Evolutionary conservation across 768 basidiomycete species (phyloP).

Genomic region (Panaeolus cyanescens): DNA sequence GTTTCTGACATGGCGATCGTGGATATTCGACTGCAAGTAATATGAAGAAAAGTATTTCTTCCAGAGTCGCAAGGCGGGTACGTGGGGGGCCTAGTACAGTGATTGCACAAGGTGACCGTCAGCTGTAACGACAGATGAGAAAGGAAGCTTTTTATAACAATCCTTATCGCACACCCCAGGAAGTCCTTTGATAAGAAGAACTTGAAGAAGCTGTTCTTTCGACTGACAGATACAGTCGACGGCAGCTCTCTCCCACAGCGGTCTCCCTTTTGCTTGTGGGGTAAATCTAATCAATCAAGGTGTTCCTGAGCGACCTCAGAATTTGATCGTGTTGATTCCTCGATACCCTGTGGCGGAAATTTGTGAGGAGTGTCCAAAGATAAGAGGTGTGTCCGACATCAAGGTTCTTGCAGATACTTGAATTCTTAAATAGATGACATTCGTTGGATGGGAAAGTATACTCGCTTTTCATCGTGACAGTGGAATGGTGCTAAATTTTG

Average conservation of each 20-base stretch:
- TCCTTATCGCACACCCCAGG: background rate
- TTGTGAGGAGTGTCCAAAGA: background rate
- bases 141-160: background rate
- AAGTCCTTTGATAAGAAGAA: background rate
- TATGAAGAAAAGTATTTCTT: background rate
- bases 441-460: no score
- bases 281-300: background rate
- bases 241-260: background rate
- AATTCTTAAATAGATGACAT: background rate
- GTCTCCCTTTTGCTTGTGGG: background rate
- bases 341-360: background rate
- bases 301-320: background rate
- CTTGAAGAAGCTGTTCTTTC: background rate
- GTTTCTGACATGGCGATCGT: slow-evolving; percentile 23
- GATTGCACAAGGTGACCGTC: background rate
- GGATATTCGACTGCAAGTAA: background rate
- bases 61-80: slow-evolving; percentile 2
- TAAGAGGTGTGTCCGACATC: background rate
- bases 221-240: background rate
- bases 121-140: background rate
- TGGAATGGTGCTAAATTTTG: no score
- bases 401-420: background rate
- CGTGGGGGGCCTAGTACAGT: background rate
- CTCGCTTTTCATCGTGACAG: no score
- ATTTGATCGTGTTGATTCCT: background rate